Base-by-base conservation (phyloP, 306 rosid genomes). In the Phaseolus lunatus region DNA sequence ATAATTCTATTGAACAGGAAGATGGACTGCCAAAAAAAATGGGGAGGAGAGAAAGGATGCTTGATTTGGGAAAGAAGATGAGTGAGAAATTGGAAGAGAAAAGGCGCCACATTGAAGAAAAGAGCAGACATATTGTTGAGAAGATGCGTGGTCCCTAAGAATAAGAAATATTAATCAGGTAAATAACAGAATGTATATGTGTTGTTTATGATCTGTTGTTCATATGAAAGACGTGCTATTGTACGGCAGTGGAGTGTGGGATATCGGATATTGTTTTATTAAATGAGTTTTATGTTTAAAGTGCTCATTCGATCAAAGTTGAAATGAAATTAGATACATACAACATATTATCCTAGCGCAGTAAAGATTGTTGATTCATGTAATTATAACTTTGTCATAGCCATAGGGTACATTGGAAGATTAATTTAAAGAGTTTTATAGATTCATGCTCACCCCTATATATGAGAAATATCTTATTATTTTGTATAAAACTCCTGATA, bases 81-180 rank as follows among this genome's bases (percentile, higher is more conserved):
- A 82, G 97, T 3, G 97, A 89, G 86, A 95, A 90, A 78, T 85
- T 92, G 47, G 99, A 92, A 82, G 94, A 92, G 84, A 89, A 92
- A 87, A 92, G 90, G 85, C 97, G 98, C 29, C 81, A 86, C 29
- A 54, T 92, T 27, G 98, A 89, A 83, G 98, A 95, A 84, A 95
- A 88, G 85, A 81, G 98, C 80, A 88, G 91, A 81, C 47, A 63
- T 82, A 89, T 95, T 19, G 97, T 92, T 56, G 99, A 90, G 84
- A 95, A 85, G 85, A 95, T 95, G 97, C 88, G 92, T 75, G 97
- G 91, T 75, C 81, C 98, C 5, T 89, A 84, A 88, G 73, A 83
- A 47, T 89, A 84, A 88, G 75, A 83, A 52, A 7, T 56, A n/a
- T 6, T 27, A 65, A 50, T 15, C 31, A 54, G 56, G 73, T 52